phyloP scores from a whole-genome alignment of 1,139 yeast species.

The Pichia sp. region DNA sequence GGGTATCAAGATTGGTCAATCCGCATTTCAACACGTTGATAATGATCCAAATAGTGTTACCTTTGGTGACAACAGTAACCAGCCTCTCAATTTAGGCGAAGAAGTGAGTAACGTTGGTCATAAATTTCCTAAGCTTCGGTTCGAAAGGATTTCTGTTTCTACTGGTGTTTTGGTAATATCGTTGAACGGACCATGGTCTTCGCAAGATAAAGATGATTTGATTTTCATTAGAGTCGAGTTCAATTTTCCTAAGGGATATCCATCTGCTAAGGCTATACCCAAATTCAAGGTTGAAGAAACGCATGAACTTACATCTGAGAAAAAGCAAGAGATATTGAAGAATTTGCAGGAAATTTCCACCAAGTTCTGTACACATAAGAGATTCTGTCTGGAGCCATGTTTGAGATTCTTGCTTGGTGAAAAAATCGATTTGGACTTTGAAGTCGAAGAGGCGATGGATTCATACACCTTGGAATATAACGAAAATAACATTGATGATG shows the following conservation, averaged over 20 bases:
- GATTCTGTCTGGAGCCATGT: constrained; percentile 79
- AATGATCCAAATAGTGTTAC: constrained; percentile 29
- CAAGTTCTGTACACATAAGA: constrained; percentile 54
- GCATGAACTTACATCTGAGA: constrained; percentile 54
- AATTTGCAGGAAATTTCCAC: constrained; percentile 56
- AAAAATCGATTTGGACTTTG: constrained; percentile 52
- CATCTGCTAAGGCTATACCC: constrained; percentile 52
- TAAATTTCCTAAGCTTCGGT: constrained; percentile 81
- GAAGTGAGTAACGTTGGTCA: constrained; percentile 90
- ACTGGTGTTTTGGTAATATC: constrained; percentile 79
- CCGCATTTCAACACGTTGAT: constrained; percentile 27
- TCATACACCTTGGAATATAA: constrained; percentile 24
- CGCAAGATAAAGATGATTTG: constrained; percentile 48
- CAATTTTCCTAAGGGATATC: constrained; percentile 70
- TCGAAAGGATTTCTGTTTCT: constrained; percentile 85
- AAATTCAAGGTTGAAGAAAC: constrained; percentile 76
- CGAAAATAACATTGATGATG: constrained; percentile 30
- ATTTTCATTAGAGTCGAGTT: constrained; percentile 70
- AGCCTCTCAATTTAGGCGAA: constrained; percentile 78
- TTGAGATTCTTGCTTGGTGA: constrained; percentile 83
- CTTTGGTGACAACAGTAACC: constrained; percentile 36
- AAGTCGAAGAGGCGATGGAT: constrained; percentile 18
- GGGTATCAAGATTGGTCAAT: constrained; percentile 76
- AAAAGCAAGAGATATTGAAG: constrained; percentile 48
- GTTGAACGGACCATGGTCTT: constrained; percentile 71